Percentiles rank a stretch among this genome's conserved stretches.
These are phyloP conservation scores for Pseudocercospora macadamiae DNA, from an alignment of 2,329 filamentous ascomycete species.

Conservation along the genomic window DNA sequence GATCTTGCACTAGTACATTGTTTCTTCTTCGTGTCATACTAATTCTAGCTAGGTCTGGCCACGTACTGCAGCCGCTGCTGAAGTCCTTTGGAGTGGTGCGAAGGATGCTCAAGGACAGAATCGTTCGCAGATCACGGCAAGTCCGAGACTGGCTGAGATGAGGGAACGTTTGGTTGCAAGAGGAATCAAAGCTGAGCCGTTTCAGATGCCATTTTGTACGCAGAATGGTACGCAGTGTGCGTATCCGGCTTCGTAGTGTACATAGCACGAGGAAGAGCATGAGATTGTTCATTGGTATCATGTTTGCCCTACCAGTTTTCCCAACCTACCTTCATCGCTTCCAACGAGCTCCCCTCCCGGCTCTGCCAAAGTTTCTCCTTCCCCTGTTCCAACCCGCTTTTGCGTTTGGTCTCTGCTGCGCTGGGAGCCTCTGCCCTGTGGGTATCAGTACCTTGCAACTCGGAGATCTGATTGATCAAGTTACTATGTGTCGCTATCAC, in stretches of 20 bases:
- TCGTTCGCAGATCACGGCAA: constrained; percentile 70
- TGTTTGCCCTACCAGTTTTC: too few relatives aligned
- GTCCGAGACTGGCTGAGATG: constrained; percentile 72
- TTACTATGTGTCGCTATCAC: too few relatives aligned
- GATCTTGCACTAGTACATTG: not conserved
- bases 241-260: constrained; percentile 16
- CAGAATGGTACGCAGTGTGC: constrained; percentile 59
- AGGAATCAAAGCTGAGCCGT: constrained; percentile 66
- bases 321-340: too few relatives aligned
- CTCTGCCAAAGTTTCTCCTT: too few relatives aligned
- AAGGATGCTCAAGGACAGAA: constrained; percentile 67
- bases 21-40: constrained; percentile 4
- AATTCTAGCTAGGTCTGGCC: constrained; percentile 64
- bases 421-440: too few relatives aligned
- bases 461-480: too few relatives aligned
- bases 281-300: too few relatives aligned
- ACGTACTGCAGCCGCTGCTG: constrained; percentile 70
- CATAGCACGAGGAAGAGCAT: too few relatives aligned
- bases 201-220: constrained; percentile 75
- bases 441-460: too few relatives aligned
- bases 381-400: too few relatives aligned
- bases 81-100: constrained; percentile 78
- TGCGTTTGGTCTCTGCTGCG: too few relatives aligned
- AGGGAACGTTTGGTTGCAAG: constrained; percentile 72
- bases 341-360: too few relatives aligned